Base-by-base conservation (phyloP, 495 filamentous ascomycete species). In the Copromyces sp. region DNA sequence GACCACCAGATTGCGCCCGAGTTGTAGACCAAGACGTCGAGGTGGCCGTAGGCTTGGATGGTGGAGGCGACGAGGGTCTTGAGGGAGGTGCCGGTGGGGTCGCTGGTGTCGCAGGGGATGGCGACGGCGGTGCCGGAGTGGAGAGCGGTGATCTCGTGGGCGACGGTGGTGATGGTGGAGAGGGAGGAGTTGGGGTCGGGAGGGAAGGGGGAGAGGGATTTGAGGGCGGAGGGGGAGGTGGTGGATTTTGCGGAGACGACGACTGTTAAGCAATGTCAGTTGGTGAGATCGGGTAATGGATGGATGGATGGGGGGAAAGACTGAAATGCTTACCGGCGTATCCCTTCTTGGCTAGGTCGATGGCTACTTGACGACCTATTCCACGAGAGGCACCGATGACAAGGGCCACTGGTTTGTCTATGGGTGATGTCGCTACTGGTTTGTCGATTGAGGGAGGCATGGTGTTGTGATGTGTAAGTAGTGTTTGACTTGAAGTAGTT, bases 1-100 rank as follows among this genome's bases (percentile, higher is more conserved):
- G 90, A 86, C 93, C 93, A 97, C 90, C 90, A 95, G 72, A 97
- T 94, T 0, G 93, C 93, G 35, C 93, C 93, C 0, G 90, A 89
- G 80, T 96, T 96, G 83, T 95, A 95, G 69, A 96, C 79, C 3
- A 95, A 80, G 0, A 90, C 89, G 77, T 95, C 92, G 8, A 97
- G 82, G 39, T 85, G 86, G 61, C 83, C 82, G 77, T 91, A 91
- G n/a, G 81, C 86, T 72, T 87, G 78, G 24, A 93, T 82, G 2
- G 90, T 91, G 73, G 85, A 78, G 32, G 87, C 78, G 0, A 97
- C 82, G 7, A 94, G 83, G 29, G 78, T 71, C 71, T 91, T 81
- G 24, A 95, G 53, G 53, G 29, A 35, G 0, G 53, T 85, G 81
- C 90, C 91, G 24, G 83, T 81, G 69, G 83, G 84, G 76, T 90